Percentiles rank a stretch among this genome's conserved stretches.
phyloP scores from a whole-genome alignment of 2,329 filamentous ascomycete species.

The Zymoseptoria pseudotritici region DNA sequence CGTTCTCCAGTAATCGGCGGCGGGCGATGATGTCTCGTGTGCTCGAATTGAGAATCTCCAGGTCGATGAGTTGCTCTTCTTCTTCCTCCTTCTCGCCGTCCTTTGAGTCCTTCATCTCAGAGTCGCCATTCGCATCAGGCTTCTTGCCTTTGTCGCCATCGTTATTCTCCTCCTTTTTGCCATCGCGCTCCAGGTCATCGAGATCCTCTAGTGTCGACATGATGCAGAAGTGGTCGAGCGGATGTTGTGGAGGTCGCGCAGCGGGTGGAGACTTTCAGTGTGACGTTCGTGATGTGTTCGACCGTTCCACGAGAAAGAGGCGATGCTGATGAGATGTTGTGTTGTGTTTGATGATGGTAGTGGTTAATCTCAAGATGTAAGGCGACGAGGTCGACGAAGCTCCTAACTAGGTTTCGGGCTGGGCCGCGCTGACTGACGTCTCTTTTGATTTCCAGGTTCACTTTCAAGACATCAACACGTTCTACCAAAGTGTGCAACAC shows the following conservation, averaged over 20 bases:
- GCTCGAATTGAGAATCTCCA: conserved; percentile 85
- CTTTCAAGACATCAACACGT: background rate
- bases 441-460: background rate
- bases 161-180: conserved; percentile 61
- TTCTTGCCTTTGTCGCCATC: conserved; percentile 50
- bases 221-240: conserved; percentile 24
- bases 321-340: background rate
- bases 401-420: background rate
- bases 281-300: background rate
- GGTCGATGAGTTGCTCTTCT: conserved; percentile 78
- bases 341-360: background rate
- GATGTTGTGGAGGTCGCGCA: background rate
- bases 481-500: background rate
- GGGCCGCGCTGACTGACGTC: background rate
- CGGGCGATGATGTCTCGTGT: conserved; percentile 92
- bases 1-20: conserved; percentile 89
- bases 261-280: background rate
- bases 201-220: conserved; percentile 93
- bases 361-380: background rate
- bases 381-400: background rate
- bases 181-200: conserved; percentile 76
- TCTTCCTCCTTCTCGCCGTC: conserved; percentile 52
- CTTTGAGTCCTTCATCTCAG: conserved; percentile 80
- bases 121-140: conserved; percentile 55
- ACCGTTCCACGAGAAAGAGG: background rate